These are phyloP conservation scores for Penicillium arizonense DNA, from an alignment of 495 filamentous ascomycete genomes.

Conservation along the genomic window DNA sequence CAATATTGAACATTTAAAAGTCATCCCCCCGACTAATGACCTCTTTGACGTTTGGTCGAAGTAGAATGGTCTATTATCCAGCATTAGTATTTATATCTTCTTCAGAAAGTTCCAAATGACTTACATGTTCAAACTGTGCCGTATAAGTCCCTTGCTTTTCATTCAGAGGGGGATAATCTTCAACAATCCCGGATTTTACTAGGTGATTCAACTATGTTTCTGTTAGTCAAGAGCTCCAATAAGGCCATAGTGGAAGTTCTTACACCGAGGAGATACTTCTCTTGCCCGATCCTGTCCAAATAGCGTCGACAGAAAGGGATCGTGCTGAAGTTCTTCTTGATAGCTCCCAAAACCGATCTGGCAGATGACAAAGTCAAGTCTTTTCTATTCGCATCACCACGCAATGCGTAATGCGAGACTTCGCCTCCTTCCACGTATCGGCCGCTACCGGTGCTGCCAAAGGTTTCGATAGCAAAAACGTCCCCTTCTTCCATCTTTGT, in stretches of 20 bases:
- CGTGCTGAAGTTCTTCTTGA: conserved; percentile 91
- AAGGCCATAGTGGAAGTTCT: conserved; percentile 21
- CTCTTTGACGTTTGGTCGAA: conserved; percentile 87
- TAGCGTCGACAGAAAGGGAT: conserved; percentile 84
- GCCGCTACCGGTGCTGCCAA: conserved; percentile 88
- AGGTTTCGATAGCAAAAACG: conserved; percentile 90
- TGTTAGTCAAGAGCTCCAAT: conserved; percentile 18
- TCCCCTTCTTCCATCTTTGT: conserved; percentile 96
- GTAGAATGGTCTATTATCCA: conserved; percentile 68
- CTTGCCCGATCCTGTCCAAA: conserved; percentile 79
- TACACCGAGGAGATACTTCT: conserved; percentile 84
- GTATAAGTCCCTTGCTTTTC: conserved; percentile 96
- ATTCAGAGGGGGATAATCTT: conserved; percentile 83
- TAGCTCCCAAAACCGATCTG: conserved; percentile 77
- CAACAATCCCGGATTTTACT: conserved; percentile 80
- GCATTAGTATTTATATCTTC: conserved; percentile 20
- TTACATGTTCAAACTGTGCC: conserved; percentile 91
- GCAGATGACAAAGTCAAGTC: conserved; percentile 70
- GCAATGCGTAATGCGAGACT: conserved; percentile 73
- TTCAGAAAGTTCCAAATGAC: conserved; percentile 4
- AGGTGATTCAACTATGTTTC: conserved; percentile 77
- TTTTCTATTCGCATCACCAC: conserved; percentile 61
- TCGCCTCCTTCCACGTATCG: conserved; percentile 80
- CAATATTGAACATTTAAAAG: conserved; percentile 26
- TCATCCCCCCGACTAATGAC: conserved; percentile 90